Evolutionary conservation across 371 early-diverging fungal genomes (phyloP).

Genomic region (Syncephalastrum monosporum): DNA sequence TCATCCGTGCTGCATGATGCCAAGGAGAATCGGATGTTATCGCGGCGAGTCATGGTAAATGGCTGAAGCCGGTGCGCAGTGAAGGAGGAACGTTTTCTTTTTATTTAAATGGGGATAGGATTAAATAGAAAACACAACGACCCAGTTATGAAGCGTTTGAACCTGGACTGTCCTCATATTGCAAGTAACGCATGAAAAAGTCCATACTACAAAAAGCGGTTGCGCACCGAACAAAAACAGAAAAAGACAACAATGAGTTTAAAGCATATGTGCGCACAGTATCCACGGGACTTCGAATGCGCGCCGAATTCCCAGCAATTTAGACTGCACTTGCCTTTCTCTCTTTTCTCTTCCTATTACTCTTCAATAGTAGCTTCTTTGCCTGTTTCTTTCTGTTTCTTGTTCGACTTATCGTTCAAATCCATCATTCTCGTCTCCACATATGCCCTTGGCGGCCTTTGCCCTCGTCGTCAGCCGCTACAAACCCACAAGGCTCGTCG

Average conservation of each 20-base stretch:
- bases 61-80: no score
- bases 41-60: no score
- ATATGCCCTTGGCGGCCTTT: conserved; percentile 23
- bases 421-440: no score
- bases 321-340: background rate
- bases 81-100: no score
- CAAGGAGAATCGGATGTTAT: conserved; percentile 26
- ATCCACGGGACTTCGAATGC: no score
- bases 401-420: background rate
- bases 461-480: conserved; percentile 15
- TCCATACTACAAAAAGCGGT: background rate
- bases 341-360: background rate
- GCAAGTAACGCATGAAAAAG: conserved; percentile 2
- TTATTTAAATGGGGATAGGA: no score
- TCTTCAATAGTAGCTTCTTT: background rate
- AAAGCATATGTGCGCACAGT: no score
- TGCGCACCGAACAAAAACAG: conserved; percentile 10
- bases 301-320: no score
- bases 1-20: conserved; percentile 39
- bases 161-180: no score
- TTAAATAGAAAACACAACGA: no score
- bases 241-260: conserved; percentile 5
- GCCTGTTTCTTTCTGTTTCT: background rate
- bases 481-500: conserved; percentile 9
- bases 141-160: no score